Base-by-base conservation (phyloP, 2,329 filamentous ascomycete genomes). In the Thelonectria blattea region DNA sequence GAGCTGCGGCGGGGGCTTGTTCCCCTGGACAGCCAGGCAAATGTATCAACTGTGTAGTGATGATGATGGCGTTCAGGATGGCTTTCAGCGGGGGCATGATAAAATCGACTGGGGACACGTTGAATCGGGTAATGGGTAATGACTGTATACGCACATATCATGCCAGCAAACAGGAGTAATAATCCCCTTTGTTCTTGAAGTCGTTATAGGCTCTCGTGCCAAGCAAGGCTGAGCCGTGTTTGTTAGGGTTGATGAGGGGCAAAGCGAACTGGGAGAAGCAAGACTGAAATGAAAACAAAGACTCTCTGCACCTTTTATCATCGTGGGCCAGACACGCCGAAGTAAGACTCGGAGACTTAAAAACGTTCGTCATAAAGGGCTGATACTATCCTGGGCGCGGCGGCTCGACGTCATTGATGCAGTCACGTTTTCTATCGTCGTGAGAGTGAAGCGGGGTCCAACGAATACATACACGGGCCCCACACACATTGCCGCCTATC, bases 31-130 rank as follows among this genome's bases (percentile, higher is more conserved):
- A 54, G 49, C 53, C 58, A 49, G 22, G 30, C 34, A 47, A 30
- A 30, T 60, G 52, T 60, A 48, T 42, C 14, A 12, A 18, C 22
- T 52, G 17, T 45, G 27, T 32, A 46, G 22, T 22, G 12, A 32
- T 27, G 32, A 60, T 20, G 32, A 49, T 34, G 58, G 58, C 58
- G 58, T 61, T 61, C 43, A 37, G 58, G 49, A 17, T 52, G 47
- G 18, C 11, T 34, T 56, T 41, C 39, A 42, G 39, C 39, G 41
- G 52, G 41, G 32, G 32, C 10, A 43, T 42, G 51, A 59, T 51
- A 45, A 53, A 59, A 39, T 37, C 18, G 27, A 50, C 5, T 18
- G 47, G 46, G 39, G 37, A 37, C 37, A 49, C 22, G 3, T 45
- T 34, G 41, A 32, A 12, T 22, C 6, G 39, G 39, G 39, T 42